Evolutionary conservation across 1,284 basidiomycete genomes (phyloP), one percentile per base, ranked within the genome.

Genomic region (Boletus smithii): DNA sequence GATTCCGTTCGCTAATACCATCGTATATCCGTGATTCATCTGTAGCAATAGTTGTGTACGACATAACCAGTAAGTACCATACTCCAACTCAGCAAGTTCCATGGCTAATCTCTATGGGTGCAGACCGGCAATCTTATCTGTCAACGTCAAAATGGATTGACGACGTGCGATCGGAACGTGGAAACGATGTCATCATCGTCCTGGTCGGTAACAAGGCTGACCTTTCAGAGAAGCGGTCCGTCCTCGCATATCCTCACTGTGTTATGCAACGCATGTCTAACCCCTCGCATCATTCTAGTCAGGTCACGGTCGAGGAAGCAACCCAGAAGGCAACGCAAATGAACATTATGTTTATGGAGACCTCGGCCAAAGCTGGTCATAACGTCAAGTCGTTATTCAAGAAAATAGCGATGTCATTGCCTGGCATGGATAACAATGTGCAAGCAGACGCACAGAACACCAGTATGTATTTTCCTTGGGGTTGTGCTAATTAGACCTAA

Each of bases 91-190:
- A 9, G 18, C 30, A n/a, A n/a, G n/a, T 22, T 32, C 5, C 35
- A 24, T 50, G 14, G 3, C 31, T 49, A 11, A 57, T 33, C 16
- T 24, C 10, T 5, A 18, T 24, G 20, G 23, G 8, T 63, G 17
- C 43, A 97, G 95, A 95, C 72, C 90, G 97, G 36, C 86, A 89
- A 56, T 97, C 94, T 17, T 99, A 99, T 80, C 72, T 95, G 53
- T 97, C 97, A 54, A 99, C 97, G 17, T 82, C 89, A 31, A 99
- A 98, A 73, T 99, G 97, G 97, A 95, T 99, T 72, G 97, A 99
- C 68, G 97, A 99, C 63, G 97, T 99, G 32, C 83, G 95, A 47
- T 95, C 94, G 53, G 97, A 99, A 69, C 79, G 97, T 62, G 97
- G 97, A 51, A 91, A 88, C 70, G 97, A 99, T 65, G 97, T 99